phyloP scores from a whole-genome alignment of 805 yeast genomes.

The Ogataea ganodermae region DNA sequence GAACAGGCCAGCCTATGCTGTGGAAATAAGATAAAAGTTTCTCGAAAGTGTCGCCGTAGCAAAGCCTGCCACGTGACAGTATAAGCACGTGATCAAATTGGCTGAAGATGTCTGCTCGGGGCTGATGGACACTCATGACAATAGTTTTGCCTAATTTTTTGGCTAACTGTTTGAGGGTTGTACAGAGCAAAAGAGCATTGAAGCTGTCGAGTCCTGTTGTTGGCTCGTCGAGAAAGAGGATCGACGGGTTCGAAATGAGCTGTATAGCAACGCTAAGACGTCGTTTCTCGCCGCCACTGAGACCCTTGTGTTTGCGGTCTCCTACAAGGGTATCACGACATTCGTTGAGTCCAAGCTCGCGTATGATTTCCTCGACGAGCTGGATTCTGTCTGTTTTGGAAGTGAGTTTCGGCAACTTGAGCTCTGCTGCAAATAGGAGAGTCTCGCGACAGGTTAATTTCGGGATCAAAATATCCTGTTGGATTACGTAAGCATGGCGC shows the following conservation, averaged over 20 bases:
- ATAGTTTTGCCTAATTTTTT: conserved; percentile 62
- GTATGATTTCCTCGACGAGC: conserved; percentile 60
- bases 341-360: conserved; percentile 65
- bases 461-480: conserved; percentile 72
- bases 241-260: conserved; percentile 71
- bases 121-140: conserved; percentile 80
- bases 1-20: conserved; percentile 44
- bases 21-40: conserved; percentile 52
- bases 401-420: conserved; percentile 56
- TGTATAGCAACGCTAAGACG: conserved; percentile 78
- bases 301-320: conserved; percentile 52
- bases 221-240: conserved; percentile 82
- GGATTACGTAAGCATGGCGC: conserved; percentile 66
- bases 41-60: conserved; percentile 46
- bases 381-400: conserved; percentile 43
- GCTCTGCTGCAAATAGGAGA: conserved; percentile 66
- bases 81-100: conserved; percentile 69
- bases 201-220: conserved; percentile 85
- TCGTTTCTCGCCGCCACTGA: conserved; percentile 86
- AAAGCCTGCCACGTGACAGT: conserved; percentile 59
- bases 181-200: conserved; percentile 65
- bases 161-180: conserved; percentile 60
- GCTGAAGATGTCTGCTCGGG: conserved; percentile 72
- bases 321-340: conserved; percentile 63
- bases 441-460: conserved; percentile 75